Base-by-base conservation (phyloP, 2,329 filamentous ascomycete genomes). In the Hypocreales sp. region DNA sequence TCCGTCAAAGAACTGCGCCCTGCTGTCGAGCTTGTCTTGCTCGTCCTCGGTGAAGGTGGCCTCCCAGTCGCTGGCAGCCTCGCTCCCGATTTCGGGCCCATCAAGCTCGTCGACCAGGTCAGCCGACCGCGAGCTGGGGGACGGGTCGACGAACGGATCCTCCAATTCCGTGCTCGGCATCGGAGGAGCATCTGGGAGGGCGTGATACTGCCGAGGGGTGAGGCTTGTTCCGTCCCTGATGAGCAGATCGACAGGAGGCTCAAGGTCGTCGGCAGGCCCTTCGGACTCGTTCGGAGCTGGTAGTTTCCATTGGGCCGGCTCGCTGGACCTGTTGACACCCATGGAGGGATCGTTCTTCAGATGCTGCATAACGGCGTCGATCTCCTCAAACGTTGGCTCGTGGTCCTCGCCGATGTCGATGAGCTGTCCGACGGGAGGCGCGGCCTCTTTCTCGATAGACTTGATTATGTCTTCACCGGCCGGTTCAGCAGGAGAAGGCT, bases 351-450 rank as follows among this genome's bases (percentile, higher is more conserved):
- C 72, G 25, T 64, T 70, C 32, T 75, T 67, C 40, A 94, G 67
- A 33, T 90, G 78, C 37, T 77, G 72, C 83, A 95, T 93, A 28
- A 94, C 74, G 24, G 79, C 82, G 56, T 94, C 86, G 42, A 94
- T 86, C 45, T 94, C 84, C 39, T 87, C 77, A 40, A 81, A 81
- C 0, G 75, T 69, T 6, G 58, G 61, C 35, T 61, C 59, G 13
- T 42, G 41, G 6, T 45, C 42, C 4, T 40, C 26, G 11, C 32
- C 20, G 13, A 28, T 15, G 12, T 32, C 27, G 14, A 27, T 22
- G 8, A 17, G 22, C 12, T 23, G 24, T 13, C 21, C 24, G 10
- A 13, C 27, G 13, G 20, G n/a, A 18, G 23, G n/a, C 8, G n/a
- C 14, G 3, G 19, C 13, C 8, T 47, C 46, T 15, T 35, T 32